A percentile compares a stretch with the other conserved stretches of the same genome.
These are phyloP conservation scores for Raddia guianensis DNA, from an alignment of 176 grass and related monocot species.

Conservation along the genomic window DNA sequence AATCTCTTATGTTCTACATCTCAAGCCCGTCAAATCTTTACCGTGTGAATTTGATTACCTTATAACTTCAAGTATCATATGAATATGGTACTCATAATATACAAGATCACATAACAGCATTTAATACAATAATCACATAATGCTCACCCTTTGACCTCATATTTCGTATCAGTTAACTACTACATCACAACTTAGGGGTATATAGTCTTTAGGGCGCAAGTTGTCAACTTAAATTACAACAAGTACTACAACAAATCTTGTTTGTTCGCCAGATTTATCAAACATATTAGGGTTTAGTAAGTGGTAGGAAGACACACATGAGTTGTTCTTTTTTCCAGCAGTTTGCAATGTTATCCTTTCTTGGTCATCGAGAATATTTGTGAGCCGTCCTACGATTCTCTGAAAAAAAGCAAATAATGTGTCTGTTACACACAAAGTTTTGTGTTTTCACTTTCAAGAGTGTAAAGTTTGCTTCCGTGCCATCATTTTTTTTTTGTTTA, in stretches of 20 bases:
- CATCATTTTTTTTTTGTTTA: not conserved
- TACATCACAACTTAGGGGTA: not conserved
- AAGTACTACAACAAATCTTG: not conserved
- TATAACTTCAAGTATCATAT: no score
- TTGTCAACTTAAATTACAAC: not conserved
- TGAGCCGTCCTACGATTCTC: not conserved
- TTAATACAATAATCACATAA: no score
- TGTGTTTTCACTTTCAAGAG: not conserved
- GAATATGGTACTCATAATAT: no score
- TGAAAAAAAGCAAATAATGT: not conserved
- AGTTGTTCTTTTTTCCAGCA: not conserved
- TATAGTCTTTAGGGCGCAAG: not conserved
- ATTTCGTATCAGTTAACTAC: no score
- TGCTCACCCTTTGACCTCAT: no score
- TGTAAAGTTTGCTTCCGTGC: not conserved
- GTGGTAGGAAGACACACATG: not conserved
- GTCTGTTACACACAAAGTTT: not conserved
- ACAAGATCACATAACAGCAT: no score
- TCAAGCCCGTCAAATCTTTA: no score
- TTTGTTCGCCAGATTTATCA: not conserved
- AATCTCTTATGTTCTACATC: no score
- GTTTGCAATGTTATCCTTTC: not conserved
- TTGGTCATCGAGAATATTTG: no score
- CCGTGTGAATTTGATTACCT: no score
- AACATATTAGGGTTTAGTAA: not conserved